Evolutionary conservation across 2,329 filamentous ascomycete genomes (phyloP), one percentile per base, ranked within the genome.

Genomic region (Apiospora koreana): DNA sequence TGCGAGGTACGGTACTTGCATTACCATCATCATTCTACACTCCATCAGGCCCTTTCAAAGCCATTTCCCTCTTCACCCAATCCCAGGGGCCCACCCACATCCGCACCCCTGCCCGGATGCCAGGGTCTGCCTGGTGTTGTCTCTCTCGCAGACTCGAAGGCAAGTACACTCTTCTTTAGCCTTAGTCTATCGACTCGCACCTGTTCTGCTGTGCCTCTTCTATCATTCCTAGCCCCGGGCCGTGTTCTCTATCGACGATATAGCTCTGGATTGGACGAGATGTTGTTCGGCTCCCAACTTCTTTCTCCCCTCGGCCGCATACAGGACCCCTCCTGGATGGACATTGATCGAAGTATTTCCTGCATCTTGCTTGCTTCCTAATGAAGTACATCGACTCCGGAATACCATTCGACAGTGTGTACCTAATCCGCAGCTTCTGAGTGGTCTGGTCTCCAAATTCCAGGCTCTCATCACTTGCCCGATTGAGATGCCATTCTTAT

Each of bases 371-470:
- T 46, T 46, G 43, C 18, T 7, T 46, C 42, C 42, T 41, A n/a
- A 45, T 46, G 9, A 67, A 67, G 65, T 67, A 67, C 65, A 18
- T 67, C 42, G 65, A 67, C 65, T 31, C 25, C 42, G 25, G 42
- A 35, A 35, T 67, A 67, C 65, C 31, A 67, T n/a, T 35, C 31
- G 31, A 42, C 25, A 46, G 42, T 31, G 18, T 21, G 38, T n/a
- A 31, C 16, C 16, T 62, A 23, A 25, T 35, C 65, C 12, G n/a
- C 65, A 25, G 65, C 65, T 14, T 46, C 42, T 67, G 65, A 67
- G 12, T 46, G 65, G 65, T 35, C 65, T 46, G 42, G 21, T 46
- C 25, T 46, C 42, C 65, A 43, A 62, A 35, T 23, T 35, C 65
- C 18, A 10, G 25, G 35, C 45, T 28, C 42, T 16, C 42, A 46